Evolutionary conservation across 352 stramenopile genomes (phyloP), one percentile per base, ranked within the genome.

Genomic region (Halophytophthora batemanensis): DNA sequence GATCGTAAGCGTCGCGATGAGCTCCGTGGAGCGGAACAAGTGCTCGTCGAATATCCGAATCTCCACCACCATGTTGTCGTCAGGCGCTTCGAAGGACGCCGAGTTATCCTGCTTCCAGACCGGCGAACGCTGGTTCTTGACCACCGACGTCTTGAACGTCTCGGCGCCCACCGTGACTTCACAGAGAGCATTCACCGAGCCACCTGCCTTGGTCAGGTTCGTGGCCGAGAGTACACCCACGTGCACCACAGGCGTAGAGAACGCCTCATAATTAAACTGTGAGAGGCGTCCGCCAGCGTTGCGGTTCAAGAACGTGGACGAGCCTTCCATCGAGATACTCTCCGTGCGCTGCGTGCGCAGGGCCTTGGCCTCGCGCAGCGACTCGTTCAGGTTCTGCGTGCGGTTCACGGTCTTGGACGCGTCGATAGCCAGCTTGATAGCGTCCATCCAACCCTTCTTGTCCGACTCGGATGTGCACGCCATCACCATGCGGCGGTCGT

Each of bases 31-130:
- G 10, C 79, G 74, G 70, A 93, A 93, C 23, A 90, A 62, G 53
- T 91, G 83, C 42, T 92, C 77, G 37, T 93, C 74, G 43, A 90
- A 92, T 18, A 93, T 73, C 48, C 83, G 83, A 34, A 93, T 77
- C 55, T 93, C 83, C 33, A 93, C 69, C 22, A 88, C 83, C 72
- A 85, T 91, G 23, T 92, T 81, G 48, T 93, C 77, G 37, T 56
- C 83, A 2, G 70, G 78, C 0, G 69, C 83, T 58, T 91, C 83
- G 36, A 93, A 93, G 6, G 83, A 90, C 31, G 81, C 83, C 2
- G 75, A 86, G 55, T 93, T 93, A 46, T 92, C 83, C 44, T 90
- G 81, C 23, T 86, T 84, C 83, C 81, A 93, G n/a, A 92, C 83
- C 13, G 83, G 83, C 12, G 83, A 93, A 13, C 81, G 78, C 45